These are phyloP conservation scores for Phoenix dactylifera DNA, from an alignment of 176 grass and related monocot species.

Conservation along the genomic window DNA sequence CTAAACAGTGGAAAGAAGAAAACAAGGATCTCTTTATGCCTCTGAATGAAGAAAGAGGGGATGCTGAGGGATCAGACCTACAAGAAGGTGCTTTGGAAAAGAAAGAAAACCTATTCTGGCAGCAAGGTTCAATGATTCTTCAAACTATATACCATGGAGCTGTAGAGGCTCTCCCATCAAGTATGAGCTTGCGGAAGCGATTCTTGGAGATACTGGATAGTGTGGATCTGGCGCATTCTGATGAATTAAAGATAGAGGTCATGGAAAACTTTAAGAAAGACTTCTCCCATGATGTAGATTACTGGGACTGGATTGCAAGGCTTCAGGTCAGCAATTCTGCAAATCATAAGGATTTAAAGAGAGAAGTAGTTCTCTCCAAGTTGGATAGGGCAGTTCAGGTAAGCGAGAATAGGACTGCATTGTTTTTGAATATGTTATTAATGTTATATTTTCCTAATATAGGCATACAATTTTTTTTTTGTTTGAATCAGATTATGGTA, in stretches of 20 bases:
- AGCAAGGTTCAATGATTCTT: slow-evolving; percentile 79
- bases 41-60: slow-evolving; percentile 41
- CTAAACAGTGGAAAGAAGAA: slow-evolving; percentile 65
- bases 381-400: slow-evolving; percentile 69
- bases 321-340: slow-evolving; percentile 39
- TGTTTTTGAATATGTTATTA: slow-evolving; percentile 1
- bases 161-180: slow-evolving; percentile 56
- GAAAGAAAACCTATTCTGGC: slow-evolving; percentile 75
- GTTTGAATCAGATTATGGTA: too few species aligned
- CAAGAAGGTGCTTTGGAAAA: slow-evolving; percentile 24
- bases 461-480: too few species aligned
- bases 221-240: slow-evolving; percentile 59
- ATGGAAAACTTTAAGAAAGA: slow-evolving; percentile 76
- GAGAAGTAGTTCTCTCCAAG: slow-evolving; percentile 36
- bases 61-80: slow-evolving; percentile 8
- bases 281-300: slow-evolving; percentile 53
- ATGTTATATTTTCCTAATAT: too few species aligned
- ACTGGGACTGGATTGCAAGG: slow-evolving; percentile 83
- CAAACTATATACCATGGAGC: slow-evolving; percentile 72
- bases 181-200: slow-evolving; percentile 53
- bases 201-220: slow-evolving; percentile 75
- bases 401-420: neutral
- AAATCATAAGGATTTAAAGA: slow-evolving; percentile 24
- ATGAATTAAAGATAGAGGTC: slow-evolving; percentile 61
- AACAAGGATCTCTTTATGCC: slow-evolving; percentile 80